phyloP scores from a whole-genome alignment of 2,329 filamentous ascomycete genomes.

The Dactylellina leptospora region DNA sequence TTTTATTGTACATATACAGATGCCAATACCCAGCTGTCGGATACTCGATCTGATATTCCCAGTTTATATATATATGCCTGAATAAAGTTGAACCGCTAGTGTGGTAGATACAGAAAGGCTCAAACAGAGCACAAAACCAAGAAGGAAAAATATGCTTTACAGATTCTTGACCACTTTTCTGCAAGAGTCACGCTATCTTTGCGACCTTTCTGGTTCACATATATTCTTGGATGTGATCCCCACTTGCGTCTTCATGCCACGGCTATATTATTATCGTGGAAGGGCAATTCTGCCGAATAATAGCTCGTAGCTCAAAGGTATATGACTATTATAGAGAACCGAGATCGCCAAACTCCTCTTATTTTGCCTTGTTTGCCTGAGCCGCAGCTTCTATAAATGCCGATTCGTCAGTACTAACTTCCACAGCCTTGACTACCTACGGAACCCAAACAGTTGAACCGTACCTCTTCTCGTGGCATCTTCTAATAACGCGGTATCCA shows the following conservation, averaged over 20 bases:
- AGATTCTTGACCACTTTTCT: background rate
- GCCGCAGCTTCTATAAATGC: constrained; percentile 46
- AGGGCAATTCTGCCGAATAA: too few species aligned
- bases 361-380: constrained; percentile 51
- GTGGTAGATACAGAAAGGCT: background rate
- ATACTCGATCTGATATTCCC: background rate
- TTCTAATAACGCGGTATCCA: constrained; percentile 86
- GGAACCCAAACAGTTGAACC: background rate
- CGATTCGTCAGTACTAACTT: constrained; percentile 6
- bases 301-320: too few species aligned
- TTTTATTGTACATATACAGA: constrained; percentile 49
- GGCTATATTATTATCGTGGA: too few species aligned
- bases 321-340: too few species aligned
- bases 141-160: background rate
- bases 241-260: too few species aligned
- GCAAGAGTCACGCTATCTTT: too few species aligned
- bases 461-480: constrained; percentile 87
- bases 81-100: background rate
- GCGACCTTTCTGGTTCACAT: too few species aligned
- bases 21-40: constrained; percentile 24
- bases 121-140: background rate
- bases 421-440: background rate
- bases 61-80: constrained; percentile 3
- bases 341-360: too few species aligned
- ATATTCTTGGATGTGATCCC: too few species aligned